phyloP scores from a whole-genome alignment of 2,329 filamentous ascomycete species.

The Diaporthe citri region DNA sequence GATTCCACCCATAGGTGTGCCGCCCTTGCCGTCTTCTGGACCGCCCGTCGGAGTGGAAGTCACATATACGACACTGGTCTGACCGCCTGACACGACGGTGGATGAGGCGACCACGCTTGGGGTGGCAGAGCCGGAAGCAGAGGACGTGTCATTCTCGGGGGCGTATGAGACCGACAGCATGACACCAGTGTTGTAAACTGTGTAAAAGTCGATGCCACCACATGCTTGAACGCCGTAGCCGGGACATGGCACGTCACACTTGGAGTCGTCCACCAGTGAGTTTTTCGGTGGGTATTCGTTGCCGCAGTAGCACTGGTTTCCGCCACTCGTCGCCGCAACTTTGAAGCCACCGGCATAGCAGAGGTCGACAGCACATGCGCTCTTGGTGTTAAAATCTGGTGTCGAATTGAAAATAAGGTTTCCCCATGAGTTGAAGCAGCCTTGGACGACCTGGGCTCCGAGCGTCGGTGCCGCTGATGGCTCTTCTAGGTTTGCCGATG shows the following conservation, averaged over 20 bases:
- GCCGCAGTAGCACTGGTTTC: conserved; percentile 80
- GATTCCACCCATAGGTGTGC: conserved; percentile 83
- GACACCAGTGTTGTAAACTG: conserved; percentile 65
- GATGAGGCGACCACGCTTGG: conserved; percentile 38
- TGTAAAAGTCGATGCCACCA: conserved; percentile 65
- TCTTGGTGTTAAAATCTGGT: conserved; percentile 54
- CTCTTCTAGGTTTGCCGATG: conserved; percentile 49
- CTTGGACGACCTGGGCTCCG: conserved; percentile 59
- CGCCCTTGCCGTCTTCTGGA: conserved; percentile 41
- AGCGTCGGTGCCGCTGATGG: conserved; percentile 53
- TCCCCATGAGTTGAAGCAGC: conserved; percentile 63
- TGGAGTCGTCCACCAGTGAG: conserved; percentile 64
- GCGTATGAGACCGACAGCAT: conserved; percentile 54
- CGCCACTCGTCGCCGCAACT: conserved; percentile 74
- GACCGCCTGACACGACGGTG: conserved; percentile 36
- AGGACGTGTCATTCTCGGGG: conserved; percentile 46
- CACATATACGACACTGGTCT: conserved; percentile 45
- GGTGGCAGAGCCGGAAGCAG: conserved; percentile 50
- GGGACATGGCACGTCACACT: conserved; percentile 76
- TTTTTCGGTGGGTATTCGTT: conserved; percentile 71
- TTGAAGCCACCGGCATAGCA: conserved; percentile 60
- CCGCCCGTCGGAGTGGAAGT: conserved; percentile 47
- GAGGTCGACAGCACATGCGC: conserved; percentile 53
- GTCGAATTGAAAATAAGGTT: conserved; percentile 49
- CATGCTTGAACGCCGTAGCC: conserved; percentile 75